Conservation (phyloP, 306 rosid genomes). For the Sphenostylis stenocarpa region DNA sequence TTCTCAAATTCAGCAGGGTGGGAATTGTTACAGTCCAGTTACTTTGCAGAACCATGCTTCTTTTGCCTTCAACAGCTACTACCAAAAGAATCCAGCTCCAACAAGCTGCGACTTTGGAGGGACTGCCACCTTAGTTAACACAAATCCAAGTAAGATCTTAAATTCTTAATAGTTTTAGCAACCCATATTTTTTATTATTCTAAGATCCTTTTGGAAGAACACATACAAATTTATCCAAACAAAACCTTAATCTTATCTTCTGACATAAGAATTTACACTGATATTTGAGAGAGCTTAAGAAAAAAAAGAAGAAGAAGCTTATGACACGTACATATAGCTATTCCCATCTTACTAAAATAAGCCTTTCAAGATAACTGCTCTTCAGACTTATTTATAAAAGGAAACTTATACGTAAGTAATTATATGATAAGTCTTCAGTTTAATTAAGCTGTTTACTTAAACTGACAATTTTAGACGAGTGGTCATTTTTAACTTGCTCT, state of each 20-base stretch:
- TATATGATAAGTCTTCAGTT: neutral
- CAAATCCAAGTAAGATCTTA: slow-evolving; percentile 87
- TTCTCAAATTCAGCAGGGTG: slow-evolving; percentile 82
- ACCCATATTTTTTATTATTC: neutral
- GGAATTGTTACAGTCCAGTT: slow-evolving; percentile 72
- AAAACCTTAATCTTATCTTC: no score
- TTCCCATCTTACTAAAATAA: neutral
- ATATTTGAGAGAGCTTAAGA: neutral
- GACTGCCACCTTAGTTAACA: slow-evolving; percentile 57
- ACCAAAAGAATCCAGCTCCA: slow-evolving; percentile 77
- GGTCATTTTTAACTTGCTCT: slow-evolving; percentile 7
- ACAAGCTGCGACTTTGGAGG: slow-evolving; percentile 97
- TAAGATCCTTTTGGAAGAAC: neutral
- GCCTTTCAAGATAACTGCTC: neutral
- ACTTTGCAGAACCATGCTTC: slow-evolving; percentile 89
- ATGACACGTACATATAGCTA: neutral
- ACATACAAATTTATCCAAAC: no score
- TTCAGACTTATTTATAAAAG: neutral
- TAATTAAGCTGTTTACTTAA: neutral
- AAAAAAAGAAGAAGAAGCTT: no score
- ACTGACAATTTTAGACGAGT: neutral
- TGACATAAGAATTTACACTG: neutral
- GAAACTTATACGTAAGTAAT: neutral
- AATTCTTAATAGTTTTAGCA: slow-evolving; percentile 25
- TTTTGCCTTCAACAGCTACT: slow-evolving; percentile 90